Evolutionary conservation across 441 rosid genomes (phyloP).

Genomic region (Pelargonium australe): DNA sequence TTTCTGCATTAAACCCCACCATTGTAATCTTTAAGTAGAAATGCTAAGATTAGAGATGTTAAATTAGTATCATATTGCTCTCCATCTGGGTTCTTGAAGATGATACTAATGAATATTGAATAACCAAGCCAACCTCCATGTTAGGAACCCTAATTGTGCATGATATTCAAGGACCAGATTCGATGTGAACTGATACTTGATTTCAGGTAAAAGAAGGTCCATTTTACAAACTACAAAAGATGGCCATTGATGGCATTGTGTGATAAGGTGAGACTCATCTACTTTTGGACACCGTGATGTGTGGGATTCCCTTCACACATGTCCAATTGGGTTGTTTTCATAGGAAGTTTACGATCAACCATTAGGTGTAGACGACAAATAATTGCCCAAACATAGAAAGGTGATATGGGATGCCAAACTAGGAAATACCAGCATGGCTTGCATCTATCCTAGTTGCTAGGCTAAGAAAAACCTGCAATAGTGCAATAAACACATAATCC

Average conservation of each 20-base stretch:
- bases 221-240: constrained; percentile 2
- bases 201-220: constrained; percentile 5
- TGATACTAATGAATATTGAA: background rate
- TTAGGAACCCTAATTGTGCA: constrained; percentile 2
- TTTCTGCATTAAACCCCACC: background rate
- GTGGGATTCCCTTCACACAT: background rate
- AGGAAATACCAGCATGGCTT: constrained; percentile 1
- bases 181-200: constrained; percentile 3
- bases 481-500: constrained; percentile 7
- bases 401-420: constrained; percentile 7
- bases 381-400: background rate
- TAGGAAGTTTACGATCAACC: background rate
- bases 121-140: constrained; percentile 6
- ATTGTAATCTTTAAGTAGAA: background rate
- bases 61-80: background rate
- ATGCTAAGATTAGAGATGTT: background rate
- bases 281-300: constrained; percentile 4
- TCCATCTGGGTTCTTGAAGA: background rate
- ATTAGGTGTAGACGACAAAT: constrained; percentile 1
- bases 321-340: constrained; percentile 7
- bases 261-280: constrained; percentile 3
- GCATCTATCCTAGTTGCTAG: constrained; percentile 3
- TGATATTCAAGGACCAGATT: constrained; percentile 5
- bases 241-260: constrained; percentile 2
- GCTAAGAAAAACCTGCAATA: constrained; percentile 1